These are phyloP conservation scores for Penicillium cosmopolitanum DNA, from an alignment of 495 filamentous ascomycete genomes.

Conservation along the genomic window DNA sequence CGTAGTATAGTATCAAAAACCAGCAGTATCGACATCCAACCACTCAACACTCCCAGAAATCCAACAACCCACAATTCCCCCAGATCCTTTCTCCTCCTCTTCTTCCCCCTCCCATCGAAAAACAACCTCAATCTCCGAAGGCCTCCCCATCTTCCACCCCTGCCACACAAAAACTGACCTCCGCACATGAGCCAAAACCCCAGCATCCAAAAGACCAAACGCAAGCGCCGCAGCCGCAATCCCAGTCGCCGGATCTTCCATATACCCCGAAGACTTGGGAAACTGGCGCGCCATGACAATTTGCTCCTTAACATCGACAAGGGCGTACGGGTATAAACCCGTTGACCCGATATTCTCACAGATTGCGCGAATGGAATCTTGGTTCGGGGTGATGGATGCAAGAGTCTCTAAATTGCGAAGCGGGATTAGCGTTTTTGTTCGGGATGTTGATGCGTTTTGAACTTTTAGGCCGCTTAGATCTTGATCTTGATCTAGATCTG, in stretches of 20 bases:
- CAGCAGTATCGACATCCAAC: neutral
- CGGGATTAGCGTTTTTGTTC: slow-evolving; percentile 17
- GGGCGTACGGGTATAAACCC: slow-evolving; percentile 17
- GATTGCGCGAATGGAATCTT: neutral
- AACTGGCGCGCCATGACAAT: slow-evolving; percentile 18
- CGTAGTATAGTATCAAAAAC: too few relatives aligned
- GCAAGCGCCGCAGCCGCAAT: slow-evolving; percentile 17
- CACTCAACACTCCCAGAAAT: slow-evolving; percentile 12
- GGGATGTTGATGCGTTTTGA: slow-evolving; percentile 8
- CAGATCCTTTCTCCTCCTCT: too few relatives aligned
- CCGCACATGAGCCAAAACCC: neutral
- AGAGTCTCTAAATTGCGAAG: slow-evolving; percentile 6
- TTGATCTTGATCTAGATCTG: slow-evolving; percentile 8
- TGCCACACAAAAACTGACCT: slow-evolving; percentile 15
- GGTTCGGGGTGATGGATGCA: neutral
- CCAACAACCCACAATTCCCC: slow-evolving; percentile 16
- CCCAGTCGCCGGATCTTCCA: slow-evolving; percentile 19
- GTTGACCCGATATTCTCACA: slow-evolving; percentile 14
- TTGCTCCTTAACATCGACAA: slow-evolving; percentile 3
- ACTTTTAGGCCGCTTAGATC: neutral
- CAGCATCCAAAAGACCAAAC: slow-evolving; percentile 7
- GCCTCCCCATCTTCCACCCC: slow-evolving; percentile 9
- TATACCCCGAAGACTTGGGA: slow-evolving; percentile 9
- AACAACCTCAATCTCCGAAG: slow-evolving; percentile 11
- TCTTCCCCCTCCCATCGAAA: slow-evolving; percentile 8